Base-by-base conservation (phyloP, 2,329 filamentous ascomycete species). In the Aspergillus uvarum region DNA sequence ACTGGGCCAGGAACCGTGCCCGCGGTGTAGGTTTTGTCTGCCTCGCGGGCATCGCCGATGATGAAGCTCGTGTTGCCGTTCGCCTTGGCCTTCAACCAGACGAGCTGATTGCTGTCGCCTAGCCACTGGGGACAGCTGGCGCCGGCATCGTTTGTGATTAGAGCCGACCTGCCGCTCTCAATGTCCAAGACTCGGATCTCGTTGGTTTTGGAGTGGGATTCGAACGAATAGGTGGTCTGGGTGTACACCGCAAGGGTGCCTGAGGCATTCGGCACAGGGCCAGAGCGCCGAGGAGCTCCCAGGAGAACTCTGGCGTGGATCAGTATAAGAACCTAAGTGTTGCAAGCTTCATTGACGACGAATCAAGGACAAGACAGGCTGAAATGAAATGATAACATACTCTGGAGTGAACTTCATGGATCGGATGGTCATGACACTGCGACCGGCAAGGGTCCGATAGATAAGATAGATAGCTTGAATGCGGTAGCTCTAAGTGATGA, bases 151-250 rank as follows among this genome's bases (percentile, higher is more conserved):
- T 77, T 80, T 44, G 77, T 79, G 52, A 82, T 70, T 11, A 79
- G 68, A 11, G 71, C 70, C 1, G 76, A 77, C 26, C 73, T 73
- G 21, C 79, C 76, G 19, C 72, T 75, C 11, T 68, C 67, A 38
- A 81, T 72, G 47, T 82, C 77, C 4, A 82, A 62, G 4, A 81
- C 75, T 24, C 77, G 75, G 50, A 82, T 78, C 62, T 82, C 80
- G 51, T 74, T 77, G 32, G 73, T 79, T 63, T 79, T 79, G 42
- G 75, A 74, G 64, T 81, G 80, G 0, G 77, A 77, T 31, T 81
- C 77, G 65, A 82, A 82, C 22, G 79, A 81, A 63, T 82, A 82
- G n/a, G 75, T 73, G 2, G 79, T 79, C 56, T 81, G 78, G 8
- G 77, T 80, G 66, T 80, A 82, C 11, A 81, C 72, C 5, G 78